Evolutionary conservation across 2,329 filamentous ascomycete genomes (phyloP), one percentile per base, ranked within the genome.

Genomic region (Setomelanomma holmii): DNA sequence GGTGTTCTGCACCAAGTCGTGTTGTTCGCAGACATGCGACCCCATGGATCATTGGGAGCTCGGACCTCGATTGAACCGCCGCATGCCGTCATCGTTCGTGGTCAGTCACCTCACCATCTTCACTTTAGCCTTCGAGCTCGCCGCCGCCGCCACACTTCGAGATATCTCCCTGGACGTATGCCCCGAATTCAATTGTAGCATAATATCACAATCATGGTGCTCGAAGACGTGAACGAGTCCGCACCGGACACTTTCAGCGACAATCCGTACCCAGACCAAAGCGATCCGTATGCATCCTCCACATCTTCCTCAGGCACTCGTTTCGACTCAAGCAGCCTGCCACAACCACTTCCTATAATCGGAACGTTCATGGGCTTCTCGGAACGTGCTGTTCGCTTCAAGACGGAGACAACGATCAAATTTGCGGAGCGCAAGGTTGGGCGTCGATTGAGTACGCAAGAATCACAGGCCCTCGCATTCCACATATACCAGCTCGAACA

Each of bases 381-480:
- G 4, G 49, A 58, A 3, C 42, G 58, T 3, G 56, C 60, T 1
- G 47, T 66, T 1, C 66, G 65, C 49, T 64, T 64, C 55, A 71
- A 68, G 41, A 58, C 74, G 4, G 65, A 69, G 27, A 59, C 64
- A 2, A 70, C 66, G 1, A 66, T 79, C 24, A 60, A 66, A 44
- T 63, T 67, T 56, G 65, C 63, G 40, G 55, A 72, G 61, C 53
- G 65, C 23, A 63, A 74, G 11, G 48, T 80, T 8, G 64, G 71
- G 4, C 72, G 79, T 10, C 66, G 72, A 1, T 43, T 79, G 11
- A 68, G 67, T 5, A 65, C 72, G 17, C 73, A 77, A 11, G 79
- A 81, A 61, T 68, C 74, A 5, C 75, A 79, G 44, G 76, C 77
- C 0, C 60, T 80, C 11, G 73, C 76, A 10, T 74, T 59, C 49